These are phyloP conservation scores for Tylopilus balloui DNA, from an alignment of 768 basidiomycete species.

Conservation along the genomic window DNA sequence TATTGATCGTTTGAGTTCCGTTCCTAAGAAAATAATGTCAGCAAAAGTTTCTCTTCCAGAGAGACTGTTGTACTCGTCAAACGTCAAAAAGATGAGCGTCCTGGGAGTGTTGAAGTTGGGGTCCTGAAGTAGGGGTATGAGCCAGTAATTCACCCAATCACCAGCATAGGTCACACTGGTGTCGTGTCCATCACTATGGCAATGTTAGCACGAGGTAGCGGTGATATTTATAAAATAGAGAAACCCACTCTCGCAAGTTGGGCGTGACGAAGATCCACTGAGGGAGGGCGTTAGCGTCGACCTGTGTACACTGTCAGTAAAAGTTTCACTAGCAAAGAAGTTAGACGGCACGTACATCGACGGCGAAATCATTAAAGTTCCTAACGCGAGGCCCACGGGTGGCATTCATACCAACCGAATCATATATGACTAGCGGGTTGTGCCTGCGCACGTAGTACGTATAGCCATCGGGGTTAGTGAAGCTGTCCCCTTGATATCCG, in stretches of 20 bases:
- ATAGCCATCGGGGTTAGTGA: neutral
- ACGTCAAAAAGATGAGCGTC: neutral
- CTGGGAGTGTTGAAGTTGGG: neutral
- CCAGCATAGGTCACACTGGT: slow-evolving; percentile 47
- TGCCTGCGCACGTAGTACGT: neutral
- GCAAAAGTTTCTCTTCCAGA: slow-evolving; percentile 16
- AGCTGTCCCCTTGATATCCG: neutral
- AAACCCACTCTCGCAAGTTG: slow-evolving; percentile 38
- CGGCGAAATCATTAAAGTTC: neutral
- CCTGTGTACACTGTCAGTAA: slow-evolving; percentile 3
- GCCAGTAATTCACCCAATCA: slow-evolving; percentile 45
- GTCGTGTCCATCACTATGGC: slow-evolving; percentile 54
- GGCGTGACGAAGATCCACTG: slow-evolving; percentile 64
- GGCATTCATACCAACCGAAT: neutral
- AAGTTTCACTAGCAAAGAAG: neutral
- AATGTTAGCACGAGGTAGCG: neutral
- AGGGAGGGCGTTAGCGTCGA: slow-evolving; percentile 40
- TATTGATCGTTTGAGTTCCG: slow-evolving; percentile 37
- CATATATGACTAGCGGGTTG: neutral
- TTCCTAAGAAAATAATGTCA: slow-evolving; percentile 10
- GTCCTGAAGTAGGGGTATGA: neutral
- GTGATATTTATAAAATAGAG: neutral
- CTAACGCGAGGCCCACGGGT: neutral
- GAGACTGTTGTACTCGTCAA: slow-evolving; percentile 5
- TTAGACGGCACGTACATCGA: neutral